Evolutionary conservation across 78 protist species (phyloP).

Genomic region (Salpingoeca rosetta): DNA sequence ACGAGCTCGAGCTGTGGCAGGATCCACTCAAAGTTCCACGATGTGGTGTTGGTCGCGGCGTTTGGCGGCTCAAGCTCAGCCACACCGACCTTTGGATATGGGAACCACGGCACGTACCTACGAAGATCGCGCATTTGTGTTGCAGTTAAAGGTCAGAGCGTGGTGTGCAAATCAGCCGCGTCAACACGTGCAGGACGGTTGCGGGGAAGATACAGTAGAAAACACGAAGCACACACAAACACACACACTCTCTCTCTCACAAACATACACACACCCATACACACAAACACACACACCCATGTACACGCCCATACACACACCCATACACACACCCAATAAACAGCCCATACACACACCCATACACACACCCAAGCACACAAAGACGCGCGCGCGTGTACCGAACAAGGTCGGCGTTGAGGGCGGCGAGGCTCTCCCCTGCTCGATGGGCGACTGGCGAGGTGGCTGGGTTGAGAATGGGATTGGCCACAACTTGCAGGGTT

Average conservation of each 20-base stretch:
- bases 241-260: no score
- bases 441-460: not conserved
- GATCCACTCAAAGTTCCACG: not conserved
- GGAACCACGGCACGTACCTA: not conserved
- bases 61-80: slow-evolving; percentile 13
- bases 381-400: not conserved
- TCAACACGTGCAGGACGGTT: not conserved
- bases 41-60: not conserved
- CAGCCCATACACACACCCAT: no score
- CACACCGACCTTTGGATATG: slow-evolving; percentile 10
- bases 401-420: not conserved
- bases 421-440: not conserved
- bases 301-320: no score
- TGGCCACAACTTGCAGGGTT: slow-evolving; percentile 14
- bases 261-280: no score
- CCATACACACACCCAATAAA: no score
- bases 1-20: not conserved
- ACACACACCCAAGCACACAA: no score
- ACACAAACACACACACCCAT: no score
- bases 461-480: slow-evolving; percentile 3
- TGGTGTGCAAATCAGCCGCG: not conserved
- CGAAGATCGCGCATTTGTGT: not conserved
- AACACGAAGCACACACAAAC: no score
- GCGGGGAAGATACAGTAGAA: no score
- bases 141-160: not conserved